Evolutionary conservation across 208 protist genomes (phyloP).

Genomic region (Blechomonas ayalai): DNA sequence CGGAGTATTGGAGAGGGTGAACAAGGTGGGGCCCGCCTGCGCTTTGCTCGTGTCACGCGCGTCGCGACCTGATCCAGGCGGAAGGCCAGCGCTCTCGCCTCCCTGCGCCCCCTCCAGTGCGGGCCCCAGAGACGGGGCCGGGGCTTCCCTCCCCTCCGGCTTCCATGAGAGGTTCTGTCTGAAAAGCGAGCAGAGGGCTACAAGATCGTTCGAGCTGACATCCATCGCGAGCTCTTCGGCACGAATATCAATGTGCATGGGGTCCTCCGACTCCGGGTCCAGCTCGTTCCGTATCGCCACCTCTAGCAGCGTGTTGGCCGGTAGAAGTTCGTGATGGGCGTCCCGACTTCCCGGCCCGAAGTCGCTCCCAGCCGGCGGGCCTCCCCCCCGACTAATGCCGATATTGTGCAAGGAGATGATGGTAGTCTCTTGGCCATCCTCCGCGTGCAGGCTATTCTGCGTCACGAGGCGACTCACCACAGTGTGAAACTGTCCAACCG

Average conservation of each 20-base stretch:
- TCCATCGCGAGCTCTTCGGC: conserved; percentile 40
- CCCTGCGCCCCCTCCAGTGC: conserved; percentile 3
- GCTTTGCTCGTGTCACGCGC: too few species aligned
- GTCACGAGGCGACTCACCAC: conserved; percentile 44
- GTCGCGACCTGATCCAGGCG: conserved; percentile 11
- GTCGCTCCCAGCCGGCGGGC: background rate
- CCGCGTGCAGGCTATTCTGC: conserved; percentile 56
- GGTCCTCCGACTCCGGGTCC: conserved; percentile 41
- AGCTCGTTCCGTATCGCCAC: conserved; percentile 47
- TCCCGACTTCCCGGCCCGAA: background rate
- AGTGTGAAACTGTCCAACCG: conserved; percentile 30
- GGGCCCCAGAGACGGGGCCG: background rate
- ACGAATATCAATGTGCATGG: conserved; percentile 31
- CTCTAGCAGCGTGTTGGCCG: conserved; percentile 31
- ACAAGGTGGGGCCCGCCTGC: too few species aligned
- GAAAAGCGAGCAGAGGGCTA: conserved; percentile 45
- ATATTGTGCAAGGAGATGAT: conserved; percentile 63
- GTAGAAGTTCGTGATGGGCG: conserved; percentile 24
- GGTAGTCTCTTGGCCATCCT: conserved; percentile 50
- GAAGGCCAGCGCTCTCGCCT: conserved; percentile 12
- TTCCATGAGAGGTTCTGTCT: conserved; percentile 51
- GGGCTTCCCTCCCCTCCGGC: background rate
- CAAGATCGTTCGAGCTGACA: conserved; percentile 37
- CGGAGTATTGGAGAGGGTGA: too few species aligned
- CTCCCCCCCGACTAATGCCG: conserved; percentile 24